phyloP scores from a whole-genome alignment of 345 rosid species.

The Citrus maxima region DNA sequence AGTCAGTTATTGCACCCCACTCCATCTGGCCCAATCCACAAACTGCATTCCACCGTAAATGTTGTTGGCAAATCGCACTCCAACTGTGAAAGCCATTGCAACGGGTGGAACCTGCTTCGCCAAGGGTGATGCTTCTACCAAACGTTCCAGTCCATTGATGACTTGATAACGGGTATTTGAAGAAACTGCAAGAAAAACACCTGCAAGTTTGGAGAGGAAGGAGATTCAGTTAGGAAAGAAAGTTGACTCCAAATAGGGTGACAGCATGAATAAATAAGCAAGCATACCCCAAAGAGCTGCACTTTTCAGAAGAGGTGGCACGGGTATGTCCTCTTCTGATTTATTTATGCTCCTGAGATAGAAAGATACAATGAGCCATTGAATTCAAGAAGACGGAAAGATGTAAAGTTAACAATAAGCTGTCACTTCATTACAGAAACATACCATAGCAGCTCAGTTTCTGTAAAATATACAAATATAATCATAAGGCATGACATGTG shows the following conservation, averaged over 20 bases:
- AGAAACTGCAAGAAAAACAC: slow-evolving; percentile 74
- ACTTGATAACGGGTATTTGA: slow-evolving; percentile 85
- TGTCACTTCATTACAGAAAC: background rate
- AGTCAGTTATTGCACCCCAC: slow-evolving; percentile 48
- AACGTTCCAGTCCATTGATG: slow-evolving; percentile 66
- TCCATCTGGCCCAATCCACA: slow-evolving; percentile 86
- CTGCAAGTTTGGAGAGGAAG: slow-evolving; percentile 28
- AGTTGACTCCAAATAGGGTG: background rate
- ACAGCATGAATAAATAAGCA: background rate
- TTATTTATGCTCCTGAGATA: slow-evolving; percentile 60
- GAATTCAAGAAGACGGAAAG: background rate
- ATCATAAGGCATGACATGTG: background rate
- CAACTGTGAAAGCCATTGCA: slow-evolving; percentile 83
- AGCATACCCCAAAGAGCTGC: slow-evolving; percentile 92
- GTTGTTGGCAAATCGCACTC: slow-evolving; percentile 82
- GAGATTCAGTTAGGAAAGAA: background rate
- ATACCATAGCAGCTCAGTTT: background rate
- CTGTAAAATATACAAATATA: background rate
- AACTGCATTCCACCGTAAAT: slow-evolving; percentile 90
- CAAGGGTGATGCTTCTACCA: slow-evolving; percentile 70
- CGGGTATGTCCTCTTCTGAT: slow-evolving; percentile 80
- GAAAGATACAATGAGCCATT: slow-evolving; percentile 6
- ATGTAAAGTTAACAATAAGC: background rate
- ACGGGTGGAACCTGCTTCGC: slow-evolving; percentile 69
- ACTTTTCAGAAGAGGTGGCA: slow-evolving; percentile 87